Evolutionary conservation across 2,329 filamentous ascomycete species (phyloP).

Genomic region (Cytospora schulzeri): DNA sequence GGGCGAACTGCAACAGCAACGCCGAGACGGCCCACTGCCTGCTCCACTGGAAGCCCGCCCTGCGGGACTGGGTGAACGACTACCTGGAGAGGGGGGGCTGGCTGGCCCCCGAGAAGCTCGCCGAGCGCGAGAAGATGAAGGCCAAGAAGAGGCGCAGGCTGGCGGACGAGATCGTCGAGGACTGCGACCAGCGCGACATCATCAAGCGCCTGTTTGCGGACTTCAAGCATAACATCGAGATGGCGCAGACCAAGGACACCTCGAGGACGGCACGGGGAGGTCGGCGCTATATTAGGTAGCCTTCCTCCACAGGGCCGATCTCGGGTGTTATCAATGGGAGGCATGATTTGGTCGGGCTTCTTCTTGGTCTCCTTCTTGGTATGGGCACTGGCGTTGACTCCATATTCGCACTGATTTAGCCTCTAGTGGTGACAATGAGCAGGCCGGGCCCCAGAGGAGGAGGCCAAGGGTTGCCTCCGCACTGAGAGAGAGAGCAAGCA

Average conservation of each 20-base stretch:
- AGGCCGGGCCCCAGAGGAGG: too few species aligned
- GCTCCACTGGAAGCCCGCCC: slow-evolving; percentile 73
- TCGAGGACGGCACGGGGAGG: slow-evolving; percentile 27
- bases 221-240: slow-evolving; percentile 65
- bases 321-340: background rate
- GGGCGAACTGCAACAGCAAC: slow-evolving; percentile 46
- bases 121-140: slow-evolving; percentile 63
- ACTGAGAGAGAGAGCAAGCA: background rate
- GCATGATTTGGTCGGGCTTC: too few species aligned
- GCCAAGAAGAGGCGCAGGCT: slow-evolving; percentile 59
- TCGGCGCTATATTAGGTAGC: slow-evolving; percentile 23
- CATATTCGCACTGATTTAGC: background rate
- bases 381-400: background rate
- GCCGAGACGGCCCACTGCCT: slow-evolving; percentile 72
- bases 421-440: too few species aligned
- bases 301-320: too few species aligned
- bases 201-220: slow-evolving; percentile 64
- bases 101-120: slow-evolving; percentile 57
- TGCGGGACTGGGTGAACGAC: slow-evolving; percentile 71
- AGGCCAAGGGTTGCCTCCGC: background rate
- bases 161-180: slow-evolving; percentile 65
- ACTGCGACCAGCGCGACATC: slow-evolving; percentile 62
- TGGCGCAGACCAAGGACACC: slow-evolving; percentile 53
- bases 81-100: slow-evolving; percentile 62
- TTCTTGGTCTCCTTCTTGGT: background rate